phyloP scores from a whole-genome alignment of 495 filamentous ascomycete species.

The Bryoglossum gracile region DNA sequence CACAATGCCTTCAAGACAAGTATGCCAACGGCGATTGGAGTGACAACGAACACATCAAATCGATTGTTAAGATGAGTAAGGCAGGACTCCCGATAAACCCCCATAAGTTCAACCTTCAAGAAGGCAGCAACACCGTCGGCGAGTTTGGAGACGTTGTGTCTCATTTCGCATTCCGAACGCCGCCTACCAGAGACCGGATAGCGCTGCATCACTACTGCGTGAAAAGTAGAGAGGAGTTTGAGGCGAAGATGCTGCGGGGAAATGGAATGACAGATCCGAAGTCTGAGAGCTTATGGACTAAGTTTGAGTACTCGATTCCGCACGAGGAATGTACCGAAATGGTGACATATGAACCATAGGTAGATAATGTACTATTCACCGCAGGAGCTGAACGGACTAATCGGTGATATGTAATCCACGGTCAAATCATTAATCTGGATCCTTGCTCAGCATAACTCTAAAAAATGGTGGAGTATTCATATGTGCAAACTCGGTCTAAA shows the following conservation, averaged over 20 bases:
- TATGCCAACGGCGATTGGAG: background rate
- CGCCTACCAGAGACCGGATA: constrained; percentile 10
- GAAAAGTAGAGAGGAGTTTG: constrained; percentile 19
- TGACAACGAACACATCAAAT: constrained; percentile 6
- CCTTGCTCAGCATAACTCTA: too few species aligned
- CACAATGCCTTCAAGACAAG: constrained; percentile 12
- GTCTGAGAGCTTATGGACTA: constrained; percentile 1
- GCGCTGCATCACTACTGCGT: constrained; percentile 17
- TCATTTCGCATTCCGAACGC: background rate
- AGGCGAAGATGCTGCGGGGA: constrained; percentile 13
- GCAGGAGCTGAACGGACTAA: too few species aligned
- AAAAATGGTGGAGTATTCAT: too few species aligned
- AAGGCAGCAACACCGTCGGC: constrained; percentile 10
- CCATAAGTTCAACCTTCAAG: background rate
- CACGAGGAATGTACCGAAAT: constrained; percentile 7
- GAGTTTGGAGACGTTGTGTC: constrained; percentile 8
- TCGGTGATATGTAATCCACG: too few species aligned
- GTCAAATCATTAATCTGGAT: too few species aligned
- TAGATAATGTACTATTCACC: too few species aligned
- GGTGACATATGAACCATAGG: constrained; percentile 6
- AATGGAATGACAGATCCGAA: constrained; percentile 8
- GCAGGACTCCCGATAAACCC: background rate
- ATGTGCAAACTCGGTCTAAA: too few species aligned
- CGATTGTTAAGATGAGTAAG: constrained; percentile 4
- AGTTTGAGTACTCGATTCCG: constrained; percentile 2